Conservation (phyloP, 331 rosid genomes). For the Stylosanthes scabra region DNA sequence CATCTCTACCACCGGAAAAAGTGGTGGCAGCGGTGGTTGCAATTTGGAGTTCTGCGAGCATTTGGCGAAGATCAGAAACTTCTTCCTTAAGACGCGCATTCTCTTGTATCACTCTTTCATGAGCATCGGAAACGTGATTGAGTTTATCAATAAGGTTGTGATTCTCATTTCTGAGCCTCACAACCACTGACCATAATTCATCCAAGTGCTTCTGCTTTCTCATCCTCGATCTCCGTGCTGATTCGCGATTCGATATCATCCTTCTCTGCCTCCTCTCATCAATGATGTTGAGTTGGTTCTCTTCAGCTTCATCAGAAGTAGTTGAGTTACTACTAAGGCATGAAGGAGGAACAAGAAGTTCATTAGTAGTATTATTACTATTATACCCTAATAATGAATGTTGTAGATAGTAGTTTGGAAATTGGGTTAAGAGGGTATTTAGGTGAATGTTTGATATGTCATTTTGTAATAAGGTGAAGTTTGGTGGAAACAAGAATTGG, state of each 20-base stretch:
- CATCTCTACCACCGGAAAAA: not conserved
- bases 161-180: slow-evolving; percentile 79
- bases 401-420: slow-evolving; percentile 50
- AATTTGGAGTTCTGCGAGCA: slow-evolving; percentile 61
- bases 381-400: slow-evolving; percentile 33
- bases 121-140: slow-evolving; percentile 63
- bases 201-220: slow-evolving; percentile 93
- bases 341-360: slow-evolving; percentile 46
- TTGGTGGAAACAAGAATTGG: slow-evolving; percentile 45
- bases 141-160: slow-evolving; percentile 66
- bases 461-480: slow-evolving; percentile 45
- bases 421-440: slow-evolving; percentile 37
- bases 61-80: slow-evolving; percentile 73
- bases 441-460: slow-evolving; percentile 46
- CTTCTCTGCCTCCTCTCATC: slow-evolving; percentile 84
- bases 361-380: slow-evolving; percentile 6
- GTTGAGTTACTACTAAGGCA: slow-evolving; percentile 83
- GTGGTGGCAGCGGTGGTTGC: slow-evolving; percentile 35
- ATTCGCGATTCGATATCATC: slow-evolving; percentile 95
- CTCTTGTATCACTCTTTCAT: slow-evolving; percentile 69
- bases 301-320: slow-evolving; percentile 95
- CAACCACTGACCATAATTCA: slow-evolving; percentile 92
- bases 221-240: slow-evolving; percentile 94
- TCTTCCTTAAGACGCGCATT: slow-evolving; percentile 76
- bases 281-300: slow-evolving; percentile 60